Conservation (phyloP, 768 basidiomycete species). For the Clitopilus hobsonii region DNA sequence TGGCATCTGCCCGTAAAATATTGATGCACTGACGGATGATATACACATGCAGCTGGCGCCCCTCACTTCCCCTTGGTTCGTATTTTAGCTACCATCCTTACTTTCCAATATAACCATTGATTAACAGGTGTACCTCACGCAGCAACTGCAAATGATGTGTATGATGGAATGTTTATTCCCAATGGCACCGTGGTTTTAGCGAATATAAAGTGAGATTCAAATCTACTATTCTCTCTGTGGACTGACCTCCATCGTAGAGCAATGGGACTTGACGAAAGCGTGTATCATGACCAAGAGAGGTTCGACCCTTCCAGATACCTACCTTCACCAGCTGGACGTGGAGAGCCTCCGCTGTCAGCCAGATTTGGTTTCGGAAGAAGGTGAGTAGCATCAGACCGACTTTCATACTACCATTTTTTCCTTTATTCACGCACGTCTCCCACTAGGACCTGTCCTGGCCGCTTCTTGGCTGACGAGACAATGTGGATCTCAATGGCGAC, state of each 20-base stretch:
- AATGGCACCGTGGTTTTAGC: conserved; percentile 34
- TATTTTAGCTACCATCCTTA: conserved; percentile 10
- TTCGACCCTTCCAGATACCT: conserved; percentile 40
- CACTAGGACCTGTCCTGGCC: background rate
- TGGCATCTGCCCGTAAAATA: background rate
- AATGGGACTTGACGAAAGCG: conserved; percentile 29
- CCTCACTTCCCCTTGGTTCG: background rate
- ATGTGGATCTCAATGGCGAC: conserved; percentile 8
- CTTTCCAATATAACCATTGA: background rate
- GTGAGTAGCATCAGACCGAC: no score
- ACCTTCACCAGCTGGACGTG: conserved; percentile 10
- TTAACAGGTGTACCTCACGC: conserved; percentile 22
- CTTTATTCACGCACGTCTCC: background rate
- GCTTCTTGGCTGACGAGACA: background rate
- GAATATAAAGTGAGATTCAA: conserved; percentile 28
- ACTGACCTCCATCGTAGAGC: conserved; percentile 20
- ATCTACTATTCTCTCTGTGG: background rate
- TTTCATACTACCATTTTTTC: background rate
- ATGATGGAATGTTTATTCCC: conserved; percentile 34
- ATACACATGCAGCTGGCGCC: background rate
- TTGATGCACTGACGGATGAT: background rate
- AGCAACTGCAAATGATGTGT: conserved; percentile 30
- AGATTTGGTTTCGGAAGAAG: background rate
- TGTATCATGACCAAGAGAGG: conserved; percentile 31
- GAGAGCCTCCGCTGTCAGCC: conserved; percentile 7